Evolutionary conservation across 805 yeast species (phyloP), one percentile per base, ranked within the genome.

Genomic region (Torulaspora maleeae): DNA sequence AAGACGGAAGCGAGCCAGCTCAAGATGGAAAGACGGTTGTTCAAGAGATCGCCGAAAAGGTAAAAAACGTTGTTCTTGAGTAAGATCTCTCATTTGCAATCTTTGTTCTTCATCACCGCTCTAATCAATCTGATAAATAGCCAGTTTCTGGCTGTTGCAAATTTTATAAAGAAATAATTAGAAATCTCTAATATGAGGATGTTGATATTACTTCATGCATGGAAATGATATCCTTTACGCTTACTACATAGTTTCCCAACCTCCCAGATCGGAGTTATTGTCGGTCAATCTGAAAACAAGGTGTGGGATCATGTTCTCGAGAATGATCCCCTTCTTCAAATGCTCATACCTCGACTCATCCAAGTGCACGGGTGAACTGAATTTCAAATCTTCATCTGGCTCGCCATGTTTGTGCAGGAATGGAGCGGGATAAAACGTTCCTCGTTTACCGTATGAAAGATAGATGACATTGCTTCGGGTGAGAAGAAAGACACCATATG

Each of bases 401-500:
- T 90, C 97, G 1, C 97, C 97, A 62, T 88, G 95, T 28, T 74
- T 74, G 61, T 90, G 96, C 28, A 86, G 66, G 59, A 82, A 91
- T 0, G 98, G 98, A 2, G 95, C 83, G 27, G 80, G 80, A 49
- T 78, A 74, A 61, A 91, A 91, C 0, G 95, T 79, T 0, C 99
- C 99, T 44, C 66, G 48, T 29, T 84, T 82, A 6, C 82, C 83
- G 41, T 79, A 79, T 47, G 84, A 77, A 38, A 91, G 28, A 36
- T 58, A 59, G 9, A 63, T 45, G 41, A 76, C 45, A 41, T 60
- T 61, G 36, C 57, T 57, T 36, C 54, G 45, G 8, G 51, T 41
- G 43, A 64, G 37, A 13, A 64, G 47, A 44, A 63, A 61, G 15
- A 56, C 51, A 11, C 63, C 64, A 44, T 51, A 59, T 2, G 52